Conservation (phyloP, 2,329 filamentous ascomycete species). For the Penicillium sp. region DNA sequence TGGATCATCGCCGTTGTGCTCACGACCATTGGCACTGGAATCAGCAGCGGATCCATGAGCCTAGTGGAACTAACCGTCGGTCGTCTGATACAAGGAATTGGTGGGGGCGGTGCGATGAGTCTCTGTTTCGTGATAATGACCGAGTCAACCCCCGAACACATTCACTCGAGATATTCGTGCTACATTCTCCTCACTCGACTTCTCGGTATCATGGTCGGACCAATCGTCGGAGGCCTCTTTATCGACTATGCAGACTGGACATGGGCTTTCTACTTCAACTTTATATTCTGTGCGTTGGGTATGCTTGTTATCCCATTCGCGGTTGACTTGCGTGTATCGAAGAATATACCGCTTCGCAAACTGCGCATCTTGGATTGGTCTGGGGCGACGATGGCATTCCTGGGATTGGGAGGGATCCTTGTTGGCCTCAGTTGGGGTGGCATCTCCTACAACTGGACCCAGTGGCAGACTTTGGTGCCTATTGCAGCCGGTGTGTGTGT, state of each 20-base stretch:
- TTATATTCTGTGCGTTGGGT: constrained; percentile 35
- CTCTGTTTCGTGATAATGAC: constrained; percentile 49
- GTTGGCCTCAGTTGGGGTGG: constrained; percentile 51
- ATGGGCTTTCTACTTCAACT: constrained; percentile 38
- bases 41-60: constrained; percentile 46
- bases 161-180: constrained; percentile 37
- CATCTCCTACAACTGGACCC: constrained; percentile 42
- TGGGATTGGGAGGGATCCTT: constrained; percentile 43
- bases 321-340: constrained; percentile 31
- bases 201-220: constrained; percentile 35
- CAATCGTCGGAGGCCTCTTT: constrained; percentile 33
- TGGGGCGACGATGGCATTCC: constrained; percentile 45
- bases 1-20: constrained; percentile 49
- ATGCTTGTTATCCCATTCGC: constrained; percentile 37
- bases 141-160: constrained; percentile 43
- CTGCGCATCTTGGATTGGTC: constrained; percentile 46
- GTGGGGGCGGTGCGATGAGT: constrained; percentile 50
- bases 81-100: constrained; percentile 51
- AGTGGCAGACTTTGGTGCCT: constrained; percentile 45
- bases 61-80: constrained; percentile 48
- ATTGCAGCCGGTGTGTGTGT: constrained; percentile 39
- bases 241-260: constrained; percentile 28
- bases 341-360: constrained; percentile 25
- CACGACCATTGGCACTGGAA: constrained; percentile 52
- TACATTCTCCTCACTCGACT: constrained; percentile 38